phyloP scores from a whole-genome alignment of 345 rosid species.

The Garcia nutans region DNA sequence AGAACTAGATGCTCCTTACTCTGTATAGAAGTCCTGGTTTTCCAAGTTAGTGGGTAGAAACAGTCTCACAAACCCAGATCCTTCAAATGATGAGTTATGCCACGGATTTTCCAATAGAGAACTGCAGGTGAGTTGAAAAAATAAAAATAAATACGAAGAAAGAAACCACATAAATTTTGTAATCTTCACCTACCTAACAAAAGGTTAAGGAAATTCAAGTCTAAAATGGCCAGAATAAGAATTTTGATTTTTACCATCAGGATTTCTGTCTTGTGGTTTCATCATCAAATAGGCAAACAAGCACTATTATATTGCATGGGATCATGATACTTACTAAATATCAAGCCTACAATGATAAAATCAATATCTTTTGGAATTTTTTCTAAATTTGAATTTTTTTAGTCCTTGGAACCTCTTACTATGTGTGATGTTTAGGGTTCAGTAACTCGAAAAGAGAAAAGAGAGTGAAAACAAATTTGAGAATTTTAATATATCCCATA shows the following conservation, averaged over 20 bases:
- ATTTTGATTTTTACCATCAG: constrained; percentile 5
- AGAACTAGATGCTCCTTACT: constrained; percentile 49
- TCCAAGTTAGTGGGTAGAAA: constrained; percentile 88
- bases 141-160: constrained; percentile 1
- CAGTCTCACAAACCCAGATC: constrained; percentile 88
- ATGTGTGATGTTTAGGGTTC: not conserved
- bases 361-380: not conserved
- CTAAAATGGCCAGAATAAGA: not conserved
- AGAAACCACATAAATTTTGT: constrained; percentile 4
- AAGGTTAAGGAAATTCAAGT: not conserved
- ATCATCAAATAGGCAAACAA: not conserved
- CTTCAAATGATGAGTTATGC: constrained; percentile 96
- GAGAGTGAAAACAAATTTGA: not conserved
- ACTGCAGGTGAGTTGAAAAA: constrained; percentile 45
- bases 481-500: not conserved
- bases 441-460: not conserved
- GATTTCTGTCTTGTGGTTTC: not conserved
- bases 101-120: constrained; percentile 91
- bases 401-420: not conserved
- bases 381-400: not conserved
- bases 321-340: not conserved
- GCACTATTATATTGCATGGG: not conserved
- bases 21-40: constrained; percentile 83
- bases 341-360: not conserved
- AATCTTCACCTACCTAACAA: constrained; percentile 5